Evolutionary conservation across 2,329 filamentous ascomycete species (phyloP).

Genomic region (Botrytis elliptica): DNA sequence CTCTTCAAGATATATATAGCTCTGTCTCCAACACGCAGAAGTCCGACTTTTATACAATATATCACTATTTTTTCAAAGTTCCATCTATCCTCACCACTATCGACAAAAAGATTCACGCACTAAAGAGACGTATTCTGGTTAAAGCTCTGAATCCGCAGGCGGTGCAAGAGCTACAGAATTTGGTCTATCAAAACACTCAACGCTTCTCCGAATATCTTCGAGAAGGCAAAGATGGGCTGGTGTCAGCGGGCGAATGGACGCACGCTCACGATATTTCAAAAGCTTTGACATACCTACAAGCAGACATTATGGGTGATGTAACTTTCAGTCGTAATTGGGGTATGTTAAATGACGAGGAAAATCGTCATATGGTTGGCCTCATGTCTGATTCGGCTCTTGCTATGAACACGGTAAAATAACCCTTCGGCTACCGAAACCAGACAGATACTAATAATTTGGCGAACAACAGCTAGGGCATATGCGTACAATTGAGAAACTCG

Average conservation of each 20-base stretch:
- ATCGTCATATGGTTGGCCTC: not conserved
- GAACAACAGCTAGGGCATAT: slow-evolving; percentile 4
- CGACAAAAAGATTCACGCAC: not conserved
- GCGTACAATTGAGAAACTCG: not conserved
- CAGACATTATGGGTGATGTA: slow-evolving; percentile 6
- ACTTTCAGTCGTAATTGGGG: slow-evolving; percentile 1
- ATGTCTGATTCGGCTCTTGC: not conserved
- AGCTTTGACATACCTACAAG: not conserved
- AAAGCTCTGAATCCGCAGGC: not conserved
- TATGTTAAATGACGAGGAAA: not conserved
- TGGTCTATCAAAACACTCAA: not conserved
- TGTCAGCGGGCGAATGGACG: not conserved
- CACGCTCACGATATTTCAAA: not conserved
- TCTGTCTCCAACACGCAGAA: not conserved
- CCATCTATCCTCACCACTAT: not conserved
- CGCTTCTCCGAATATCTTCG: not conserved
- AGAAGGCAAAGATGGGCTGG: not conserved
- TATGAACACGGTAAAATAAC: slow-evolving; percentile 2
- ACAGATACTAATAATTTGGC: not conserved
- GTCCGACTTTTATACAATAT: slow-evolving; percentile 8
- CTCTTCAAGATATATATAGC: slow-evolving; percentile 8
- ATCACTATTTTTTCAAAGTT: slow-evolving; percentile 9
- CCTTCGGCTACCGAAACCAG: not conserved
- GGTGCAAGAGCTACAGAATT: not conserved
- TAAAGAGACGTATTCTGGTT: not conserved